Evolutionary conservation across 176 grass and related monocot genomes (phyloP), one percentile per base, ranked within the genome.

Genomic region (Zea luxurians): DNA sequence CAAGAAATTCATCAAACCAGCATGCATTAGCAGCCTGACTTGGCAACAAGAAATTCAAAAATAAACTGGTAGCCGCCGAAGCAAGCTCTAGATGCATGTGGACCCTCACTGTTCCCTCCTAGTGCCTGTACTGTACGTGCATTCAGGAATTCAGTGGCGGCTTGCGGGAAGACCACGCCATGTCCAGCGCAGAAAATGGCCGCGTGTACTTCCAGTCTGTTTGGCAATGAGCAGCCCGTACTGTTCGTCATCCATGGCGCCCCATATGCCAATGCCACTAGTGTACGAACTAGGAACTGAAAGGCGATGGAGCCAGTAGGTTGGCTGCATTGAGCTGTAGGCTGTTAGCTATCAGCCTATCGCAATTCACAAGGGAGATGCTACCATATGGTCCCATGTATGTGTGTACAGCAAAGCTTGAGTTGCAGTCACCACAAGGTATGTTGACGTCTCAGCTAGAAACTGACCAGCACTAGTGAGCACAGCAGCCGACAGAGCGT

Each of bases 361-460:
- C 55, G 9, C 61, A 63, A 52, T 15, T 27, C 27, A 11, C 49
- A 5, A 44, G 38, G 38, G 38, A 40, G 38, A 44, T 36, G 2
- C 10, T 34, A n/a, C 70, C 59, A 66, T 1, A 71, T 49, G 57
- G 17, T n/a, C 41, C 21, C 18, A 13, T 70, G 68, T 27, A 1
- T 12, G 7, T 21, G 27, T 59, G 48, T 65, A 78, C 79, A 60
- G 10, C 42, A 16, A 83, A 35, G 73, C 45, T 61, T 47, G 50
- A 61, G 64, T 6, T 13, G n/a, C 15, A 17, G 52, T n/a, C n/a
- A 21, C 61, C 13, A 66, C 40, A 71, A 78, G 42, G 74, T 50
- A 79, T 15, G 86, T 68, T 79, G 80, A 79, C 86, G 49, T 66
- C 52, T 74, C 44, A 88, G 13, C 68, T 83, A 68, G 16, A 53